A percentile compares a stretch with the other conserved stretches of the same genome.
Conservation (phyloP, 2,329 filamentous ascomycete genomes). For the Microdochium bolleyi region DNA sequence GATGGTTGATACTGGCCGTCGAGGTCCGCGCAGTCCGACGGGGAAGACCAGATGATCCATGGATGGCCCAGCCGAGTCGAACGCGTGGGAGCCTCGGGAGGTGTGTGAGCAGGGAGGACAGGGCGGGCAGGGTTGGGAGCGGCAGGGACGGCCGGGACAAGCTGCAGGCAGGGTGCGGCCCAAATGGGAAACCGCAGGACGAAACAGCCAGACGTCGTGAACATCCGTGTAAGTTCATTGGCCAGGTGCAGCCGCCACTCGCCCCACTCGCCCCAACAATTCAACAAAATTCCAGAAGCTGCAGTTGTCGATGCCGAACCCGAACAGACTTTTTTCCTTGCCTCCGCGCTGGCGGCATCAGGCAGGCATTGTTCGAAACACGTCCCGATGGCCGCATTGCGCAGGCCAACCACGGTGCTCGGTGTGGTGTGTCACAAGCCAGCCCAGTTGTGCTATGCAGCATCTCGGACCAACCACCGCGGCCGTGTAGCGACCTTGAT, state of each 20-base stretch:
- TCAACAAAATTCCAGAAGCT: slow-evolving; percentile 21
- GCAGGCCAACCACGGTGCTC: too few relatives aligned
- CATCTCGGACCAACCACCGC: too few relatives aligned
- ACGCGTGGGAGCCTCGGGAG: too few relatives aligned
- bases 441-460: too few relatives aligned
- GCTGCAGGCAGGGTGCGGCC: not conserved
- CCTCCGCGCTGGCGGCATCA: slow-evolving; percentile 1
- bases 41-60: too few relatives aligned
- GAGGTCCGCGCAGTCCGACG: too few relatives aligned
- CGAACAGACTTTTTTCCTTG: slow-evolving; percentile 4
- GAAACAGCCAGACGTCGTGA: not conserved
- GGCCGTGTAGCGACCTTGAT: too few relatives aligned
- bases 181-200: not conserved
- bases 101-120: too few relatives aligned
- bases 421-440: not conserved
- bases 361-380: slow-evolving; percentile 1
- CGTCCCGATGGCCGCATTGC: too few relatives aligned
- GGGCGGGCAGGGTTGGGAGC: not conserved
- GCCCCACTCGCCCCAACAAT: slow-evolving; percentile 19
- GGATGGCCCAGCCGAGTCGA: too few relatives aligned
- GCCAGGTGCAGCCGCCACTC: not conserved
- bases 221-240: slow-evolving; percentile 1
- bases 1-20: not conserved
- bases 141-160: not conserved
- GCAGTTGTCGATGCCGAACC: slow-evolving; percentile 3